Base-by-base conservation (phyloP, 805 yeast species). In the Candida andamanensis region DNA sequence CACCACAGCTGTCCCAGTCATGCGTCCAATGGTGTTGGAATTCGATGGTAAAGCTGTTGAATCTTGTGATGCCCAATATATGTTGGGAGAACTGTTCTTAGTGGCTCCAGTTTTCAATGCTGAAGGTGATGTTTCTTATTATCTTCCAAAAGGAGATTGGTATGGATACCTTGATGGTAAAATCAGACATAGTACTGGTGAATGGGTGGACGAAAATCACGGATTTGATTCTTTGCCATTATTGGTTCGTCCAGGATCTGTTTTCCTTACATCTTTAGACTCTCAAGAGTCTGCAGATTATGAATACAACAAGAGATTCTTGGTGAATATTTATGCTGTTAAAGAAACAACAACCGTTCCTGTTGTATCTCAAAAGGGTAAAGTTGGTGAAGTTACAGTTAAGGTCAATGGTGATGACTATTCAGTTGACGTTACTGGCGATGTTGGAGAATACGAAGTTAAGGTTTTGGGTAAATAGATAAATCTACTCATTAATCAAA, bases 151-250 rank as follows among this genome's bases (percentile, higher is more conserved):
- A 15, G 62, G 60, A 27, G 40, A 47, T 26, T 58, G 65, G 65
- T 58, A 54, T 36, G 63, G 64, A 7, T 43, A 39, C 20, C 41
- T 58, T 11, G 64, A 58, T 28, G 59, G 62, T 17, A 54, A 55
- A 36, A 32, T 47, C 15, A 47, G 63, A 30, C 30, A 30, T 20
- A 32, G 27, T 16, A 33, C 30, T 8, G 59, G 59, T 3, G 47
- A 47, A 28, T 56, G 46, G 44, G 20, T 46, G 24, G 40, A 32
- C 10, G 65, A 58, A 38, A 39, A 28, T 11, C 63, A 58, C 33
- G 54, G 51, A 32, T 58, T 45, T 40, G 40, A 42, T 32, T 50
- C 61, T 2, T 36, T 59, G 27, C 64, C 64, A 7, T 40, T 56
- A 24, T 44, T 58, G 15, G 54, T 59, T 14, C 41, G 52, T 31